These are phyloP conservation scores for Agrocybe chaxingu DNA, from an alignment of 768 basidiomycete genomes.

Conservation along the genomic window DNA sequence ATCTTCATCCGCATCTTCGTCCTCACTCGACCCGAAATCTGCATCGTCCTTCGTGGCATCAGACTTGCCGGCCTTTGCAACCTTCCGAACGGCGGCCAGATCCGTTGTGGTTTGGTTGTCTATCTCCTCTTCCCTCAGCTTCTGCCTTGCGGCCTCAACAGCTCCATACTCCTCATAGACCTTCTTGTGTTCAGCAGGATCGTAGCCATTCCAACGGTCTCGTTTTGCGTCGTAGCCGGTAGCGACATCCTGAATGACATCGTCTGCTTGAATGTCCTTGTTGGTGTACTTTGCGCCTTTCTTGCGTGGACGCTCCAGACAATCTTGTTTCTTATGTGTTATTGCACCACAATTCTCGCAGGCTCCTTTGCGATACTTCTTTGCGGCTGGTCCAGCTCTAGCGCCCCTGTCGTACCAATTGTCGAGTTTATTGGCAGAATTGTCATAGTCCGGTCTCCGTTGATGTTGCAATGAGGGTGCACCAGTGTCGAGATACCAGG, in stretches of 20 bases:
- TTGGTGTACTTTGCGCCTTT: slow-evolving; percentile 93
- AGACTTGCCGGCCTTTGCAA: slow-evolving; percentile 85
- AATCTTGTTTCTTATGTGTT: slow-evolving; percentile 89
- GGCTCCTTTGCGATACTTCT: slow-evolving; percentile 96
- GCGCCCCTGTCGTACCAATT: slow-evolving; percentile 90
- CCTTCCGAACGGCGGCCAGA: slow-evolving; percentile 85
- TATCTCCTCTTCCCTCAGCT: slow-evolving; percentile 92
- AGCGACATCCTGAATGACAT: slow-evolving; percentile 78
- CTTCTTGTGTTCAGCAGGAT: slow-evolving; percentile 78
- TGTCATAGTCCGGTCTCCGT: slow-evolving; percentile 68
- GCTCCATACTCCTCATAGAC: slow-evolving; percentile 95
- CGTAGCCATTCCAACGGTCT: slow-evolving; percentile 98
- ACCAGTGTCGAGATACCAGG: slow-evolving; percentile 97
- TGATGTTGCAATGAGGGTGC: slow-evolving; percentile 94
- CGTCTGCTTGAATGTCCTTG: slow-evolving; percentile 88
- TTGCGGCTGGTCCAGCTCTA: slow-evolving; percentile 85
- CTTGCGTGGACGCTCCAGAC: slow-evolving; percentile 94
- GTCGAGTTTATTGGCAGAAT: slow-evolving; percentile 65
- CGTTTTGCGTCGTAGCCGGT: slow-evolving; percentile 89
- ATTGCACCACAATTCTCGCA: slow-evolving; percentile 99
- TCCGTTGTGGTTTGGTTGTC: slow-evolving; percentile 96
- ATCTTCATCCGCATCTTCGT: slow-evolving; percentile 95
- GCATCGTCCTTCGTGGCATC: slow-evolving; percentile 72
- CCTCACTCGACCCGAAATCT: slow-evolving; percentile 95
- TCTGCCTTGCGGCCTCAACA: slow-evolving; percentile 86